Base-by-base conservation (phyloP, 179 eudicot species). In the Beta macrorhiza region DNA sequence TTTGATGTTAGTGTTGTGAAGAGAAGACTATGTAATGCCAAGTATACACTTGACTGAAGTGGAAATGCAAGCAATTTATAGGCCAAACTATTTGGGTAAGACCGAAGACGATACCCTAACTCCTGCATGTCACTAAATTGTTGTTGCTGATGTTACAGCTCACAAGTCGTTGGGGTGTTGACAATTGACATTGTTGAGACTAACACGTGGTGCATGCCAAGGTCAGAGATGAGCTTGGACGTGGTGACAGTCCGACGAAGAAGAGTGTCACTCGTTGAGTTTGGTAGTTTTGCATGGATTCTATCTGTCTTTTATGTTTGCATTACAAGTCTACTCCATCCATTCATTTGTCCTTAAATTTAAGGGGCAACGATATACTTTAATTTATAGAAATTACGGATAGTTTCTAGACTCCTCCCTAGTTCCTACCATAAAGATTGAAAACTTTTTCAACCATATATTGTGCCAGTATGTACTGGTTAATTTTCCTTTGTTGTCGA, bases 11-110 rank as follows among this genome's bases (percentile, higher is more conserved):
- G 1, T 45, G 72, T 63, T 29, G 5, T 1, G 37, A 16, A 19
- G 61, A 25, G 65, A 64, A 59, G 25, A 19, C 20, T 59, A 59
- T 15, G 6, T n/a, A 59, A 6, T 67, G 1, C 9, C 2, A 4
- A n/a, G 20, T 25, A 22, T 22, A 63, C 32, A 63, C 67, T 63
- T 63, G 22, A 63, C 67, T 22, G 25, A 20, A n/a, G 25, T 63
- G 29, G 32, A 19, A 67, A 67, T 32, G 44, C 4, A 65, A 51
- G 62, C 56, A 12, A 65, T 77, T 77, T 77, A 65, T 77, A 77
- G 80, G 72, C 62, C 55, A 64, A 77, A 3, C 17, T 17, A 45
- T 20, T 71, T 9, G 75, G 75, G 10, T 20, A 5, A 9, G 17
- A 9, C 10, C 37, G 64, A n/a, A 12, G 44, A 9, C 58, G 76